phyloP scores from a whole-genome alignment of 2,329 filamentous ascomycete species.

The Cadophora luteo-olivacea region DNA sequence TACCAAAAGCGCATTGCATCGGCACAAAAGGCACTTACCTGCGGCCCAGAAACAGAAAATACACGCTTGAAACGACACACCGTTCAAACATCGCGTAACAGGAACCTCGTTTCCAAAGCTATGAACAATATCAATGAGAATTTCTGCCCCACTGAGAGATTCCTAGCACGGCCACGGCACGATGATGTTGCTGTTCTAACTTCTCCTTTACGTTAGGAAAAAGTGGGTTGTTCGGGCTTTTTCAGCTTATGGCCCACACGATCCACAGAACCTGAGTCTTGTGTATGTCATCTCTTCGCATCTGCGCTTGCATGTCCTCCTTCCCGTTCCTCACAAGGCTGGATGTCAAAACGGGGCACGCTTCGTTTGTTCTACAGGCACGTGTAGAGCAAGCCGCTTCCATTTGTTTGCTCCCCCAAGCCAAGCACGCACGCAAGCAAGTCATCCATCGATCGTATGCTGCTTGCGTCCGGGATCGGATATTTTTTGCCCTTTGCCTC shows the following conservation, averaged over 20 bases:
- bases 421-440: background rate
- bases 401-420: conserved; percentile 7
- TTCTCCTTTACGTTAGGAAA: background rate
- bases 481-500: conserved; percentile 4
- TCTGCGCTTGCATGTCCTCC: conserved; percentile 10
- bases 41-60: background rate
- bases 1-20: conserved; percentile 8
- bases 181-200: background rate
- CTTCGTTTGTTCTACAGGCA: background rate
- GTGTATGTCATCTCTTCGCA: conserved; percentile 11
- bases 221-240: background rate
- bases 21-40: background rate
- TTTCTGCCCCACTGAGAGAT: background rate
- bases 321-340: conserved; percentile 18
- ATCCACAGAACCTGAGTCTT: background rate
- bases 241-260: background rate
- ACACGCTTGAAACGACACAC: background rate
- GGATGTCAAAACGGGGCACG: background rate
- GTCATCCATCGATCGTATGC: background rate
- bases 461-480: background rate
- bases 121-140: background rate
- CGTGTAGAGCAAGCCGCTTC: background rate
- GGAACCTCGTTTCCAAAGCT: background rate
- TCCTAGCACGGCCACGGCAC: background rate
- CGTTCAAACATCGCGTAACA: conserved; percentile 2